phyloP scores from a whole-genome alignment of 225 moss, liverwort and hornwort species.

The Sphagnum tenellum region DNA sequence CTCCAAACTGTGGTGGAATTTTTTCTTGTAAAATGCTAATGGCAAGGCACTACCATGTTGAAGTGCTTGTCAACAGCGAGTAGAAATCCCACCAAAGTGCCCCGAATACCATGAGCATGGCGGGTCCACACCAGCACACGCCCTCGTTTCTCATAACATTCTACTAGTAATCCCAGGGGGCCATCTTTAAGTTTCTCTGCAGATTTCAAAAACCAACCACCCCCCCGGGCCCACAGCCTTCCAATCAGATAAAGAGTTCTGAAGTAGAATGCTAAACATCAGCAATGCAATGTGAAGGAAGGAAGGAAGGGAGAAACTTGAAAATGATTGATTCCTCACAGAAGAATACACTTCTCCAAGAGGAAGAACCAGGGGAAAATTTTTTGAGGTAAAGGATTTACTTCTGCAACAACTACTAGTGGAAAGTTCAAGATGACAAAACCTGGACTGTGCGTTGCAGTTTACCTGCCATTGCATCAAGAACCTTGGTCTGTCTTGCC shows the following conservation, averaged over 20 bases:
- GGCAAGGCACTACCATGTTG: slow-evolving; percentile 43
- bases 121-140: slow-evolving; percentile 70
- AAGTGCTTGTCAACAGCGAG: slow-evolving; percentile 66
- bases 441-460: background rate
- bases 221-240: no score
- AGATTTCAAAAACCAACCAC: background rate
- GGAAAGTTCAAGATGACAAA: no score
- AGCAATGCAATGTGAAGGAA: no score
- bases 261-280: no score
- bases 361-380: background rate
- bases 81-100: slow-evolving; percentile 55
- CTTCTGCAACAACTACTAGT: no score
- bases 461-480: slow-evolving; percentile 54
- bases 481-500: slow-evolving; percentile 43
- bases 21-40: background rate
- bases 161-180: slow-evolving; percentile 49
- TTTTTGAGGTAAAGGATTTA: no score
- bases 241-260: no score
- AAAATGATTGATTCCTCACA: no score
- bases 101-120: slow-evolving; percentile 56
- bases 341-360: background rate
- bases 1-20: no score
- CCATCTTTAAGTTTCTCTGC: slow-evolving; percentile 50
- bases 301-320: no score
- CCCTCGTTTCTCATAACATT: slow-evolving; percentile 42